Conservation (phyloP, 768 basidiomycete genomes). For the Daedaleopsis nitida region DNA sequence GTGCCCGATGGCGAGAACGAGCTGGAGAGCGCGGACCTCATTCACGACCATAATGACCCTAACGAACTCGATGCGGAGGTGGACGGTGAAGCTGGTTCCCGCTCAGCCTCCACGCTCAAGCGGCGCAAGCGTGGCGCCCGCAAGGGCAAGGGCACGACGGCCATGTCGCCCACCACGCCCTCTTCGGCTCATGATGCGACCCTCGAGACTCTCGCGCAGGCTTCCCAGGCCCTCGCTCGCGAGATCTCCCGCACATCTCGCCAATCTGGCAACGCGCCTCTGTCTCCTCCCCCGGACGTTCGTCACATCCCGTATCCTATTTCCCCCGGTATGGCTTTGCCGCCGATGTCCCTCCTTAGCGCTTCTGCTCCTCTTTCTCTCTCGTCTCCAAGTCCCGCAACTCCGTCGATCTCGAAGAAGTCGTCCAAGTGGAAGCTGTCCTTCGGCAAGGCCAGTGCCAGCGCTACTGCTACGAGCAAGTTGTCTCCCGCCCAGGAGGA, state of each 20-base stretch:
- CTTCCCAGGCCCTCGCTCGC: slow-evolving; percentile 80
- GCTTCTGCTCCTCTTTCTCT: slow-evolving; percentile 42
- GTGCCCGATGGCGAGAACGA: slow-evolving; percentile 33
- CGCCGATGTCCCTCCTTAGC: slow-evolving; percentile 19
- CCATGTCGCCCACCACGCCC: slow-evolving; percentile 34
- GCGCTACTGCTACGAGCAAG: slow-evolving; percentile 14
- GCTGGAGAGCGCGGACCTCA: slow-evolving; percentile 41
- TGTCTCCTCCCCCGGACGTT: slow-evolving; percentile 19
- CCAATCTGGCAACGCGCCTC: slow-evolving; percentile 9
- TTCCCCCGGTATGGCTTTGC: slow-evolving; percentile 10
- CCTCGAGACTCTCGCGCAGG: slow-evolving; percentile 71
- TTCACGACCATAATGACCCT: slow-evolving; percentile 16
- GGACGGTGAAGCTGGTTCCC: slow-evolving; percentile 43
- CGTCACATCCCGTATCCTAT: slow-evolving; percentile 8
- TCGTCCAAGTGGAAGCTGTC: slow-evolving; percentile 85
- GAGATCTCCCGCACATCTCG: slow-evolving; percentile 70
- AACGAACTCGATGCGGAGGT: slow-evolving; percentile 40
- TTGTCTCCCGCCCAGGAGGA: slow-evolving; percentile 19
- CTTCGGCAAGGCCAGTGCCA: slow-evolving; percentile 58
- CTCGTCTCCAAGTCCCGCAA: slow-evolving; percentile 14
- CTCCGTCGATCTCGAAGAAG: slow-evolving; percentile 65
- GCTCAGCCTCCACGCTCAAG: slow-evolving; percentile 74
- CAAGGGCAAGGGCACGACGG: slow-evolving; percentile 66
- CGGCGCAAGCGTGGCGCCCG: slow-evolving; percentile 83
- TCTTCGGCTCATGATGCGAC: slow-evolving; percentile 48